Evolutionary conservation across 345 rosid genomes (phyloP).

Genomic region (Boechera divaricarpa): DNA sequence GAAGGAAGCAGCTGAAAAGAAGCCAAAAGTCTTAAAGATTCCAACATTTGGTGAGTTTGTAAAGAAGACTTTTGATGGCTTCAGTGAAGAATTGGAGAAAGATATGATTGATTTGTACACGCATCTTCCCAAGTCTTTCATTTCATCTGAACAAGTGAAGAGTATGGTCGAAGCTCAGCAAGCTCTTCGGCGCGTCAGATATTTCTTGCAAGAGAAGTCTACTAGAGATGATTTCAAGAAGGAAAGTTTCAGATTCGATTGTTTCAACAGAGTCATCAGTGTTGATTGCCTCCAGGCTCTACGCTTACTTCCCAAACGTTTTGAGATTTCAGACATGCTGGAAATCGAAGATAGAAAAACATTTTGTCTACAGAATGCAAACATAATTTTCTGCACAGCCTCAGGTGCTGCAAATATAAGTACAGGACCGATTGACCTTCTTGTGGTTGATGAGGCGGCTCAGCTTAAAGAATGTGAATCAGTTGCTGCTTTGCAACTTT

Average conservation of each 20-base stretch:
- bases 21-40: background rate
- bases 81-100: conserved; percentile 22
- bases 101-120: conserved; percentile 45
- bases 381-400: conserved; percentile 51
- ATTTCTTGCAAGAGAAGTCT: conserved; percentile 1
- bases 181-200: conserved; percentile 22
- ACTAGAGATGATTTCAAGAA: background rate
- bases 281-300: background rate
- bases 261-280: background rate
- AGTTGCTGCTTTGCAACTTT: conserved; percentile 50
- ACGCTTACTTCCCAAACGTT: background rate
- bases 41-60: conserved; percentile 33
- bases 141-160: conserved; percentile 33
- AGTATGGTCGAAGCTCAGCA: conserved; percentile 37
- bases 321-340: background rate
- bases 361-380: conserved; percentile 45
- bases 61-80: background rate
- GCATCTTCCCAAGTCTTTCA: conserved; percentile 44
- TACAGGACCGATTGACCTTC: conserved; percentile 21
- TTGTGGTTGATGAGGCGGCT: conserved; percentile 61
- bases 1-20: background rate
- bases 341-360: background rate
- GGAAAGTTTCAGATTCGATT: conserved; percentile 1
- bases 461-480: conserved; percentile 65
- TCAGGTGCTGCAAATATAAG: conserved; percentile 43